Evolutionary conservation across 306 rosid genomes (phyloP).

Genomic region (Fragaria iinumae): DNA sequence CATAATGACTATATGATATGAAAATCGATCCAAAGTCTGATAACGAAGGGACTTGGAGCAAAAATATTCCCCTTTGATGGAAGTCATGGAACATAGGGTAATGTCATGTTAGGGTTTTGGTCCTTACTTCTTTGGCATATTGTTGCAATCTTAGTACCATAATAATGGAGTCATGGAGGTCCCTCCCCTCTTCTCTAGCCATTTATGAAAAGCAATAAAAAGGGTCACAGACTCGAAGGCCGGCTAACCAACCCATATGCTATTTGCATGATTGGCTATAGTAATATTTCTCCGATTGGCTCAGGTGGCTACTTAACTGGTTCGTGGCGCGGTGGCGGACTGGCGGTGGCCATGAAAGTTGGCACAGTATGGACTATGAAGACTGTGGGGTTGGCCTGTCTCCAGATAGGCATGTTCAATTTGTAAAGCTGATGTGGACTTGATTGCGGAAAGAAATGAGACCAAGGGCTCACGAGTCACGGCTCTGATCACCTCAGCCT

Average conservation of each 20-base stretch:
- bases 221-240: not conserved
- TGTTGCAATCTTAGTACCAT: not conserved
- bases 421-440: constrained; percentile 1
- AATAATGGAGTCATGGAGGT: not conserved
- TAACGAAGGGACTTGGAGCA: too few species aligned
- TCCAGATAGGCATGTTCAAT: not conserved
- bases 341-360: not conserved
- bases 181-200: not conserved
- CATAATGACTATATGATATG: not conserved
- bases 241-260: not conserved
- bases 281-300: not conserved
- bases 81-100: not conserved
- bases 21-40: not conserved
- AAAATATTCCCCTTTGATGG: too few species aligned
- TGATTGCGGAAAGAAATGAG: not conserved
- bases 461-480: not conserved
- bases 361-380: not conserved
- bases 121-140: not conserved
- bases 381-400: not conserved
- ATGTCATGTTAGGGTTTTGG: not conserved
- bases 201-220: not conserved
- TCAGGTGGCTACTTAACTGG: not conserved
- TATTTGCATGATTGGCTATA: not conserved
- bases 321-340: not conserved
- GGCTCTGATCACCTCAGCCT: not conserved